A percentile compares a stretch with the other conserved stretches of the same genome.
These are phyloP conservation scores for Tulasnella sp. DNA, from an alignment of 768 basidiomycete species.

Conservation along the genomic window DNA sequence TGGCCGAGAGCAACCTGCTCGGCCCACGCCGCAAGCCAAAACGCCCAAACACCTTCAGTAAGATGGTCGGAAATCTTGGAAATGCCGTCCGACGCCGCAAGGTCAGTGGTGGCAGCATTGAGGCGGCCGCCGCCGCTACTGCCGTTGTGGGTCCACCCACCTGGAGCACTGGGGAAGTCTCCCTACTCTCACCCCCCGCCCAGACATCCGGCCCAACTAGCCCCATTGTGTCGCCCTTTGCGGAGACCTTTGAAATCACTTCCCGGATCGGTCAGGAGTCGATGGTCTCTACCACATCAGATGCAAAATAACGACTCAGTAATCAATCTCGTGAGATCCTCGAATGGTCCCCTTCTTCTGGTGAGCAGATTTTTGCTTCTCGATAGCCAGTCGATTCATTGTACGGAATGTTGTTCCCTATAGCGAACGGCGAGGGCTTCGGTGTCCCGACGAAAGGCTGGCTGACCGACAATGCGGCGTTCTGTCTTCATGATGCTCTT, in stretches of 20 bases:
- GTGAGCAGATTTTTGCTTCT: neutral
- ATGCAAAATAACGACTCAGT: too few species aligned
- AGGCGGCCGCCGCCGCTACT: neutral
- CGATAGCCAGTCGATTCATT: too few species aligned
- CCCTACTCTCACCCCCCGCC: neutral
- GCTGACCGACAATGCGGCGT: neutral
- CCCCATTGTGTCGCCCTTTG: neutral
- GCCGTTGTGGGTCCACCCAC: too few species aligned
- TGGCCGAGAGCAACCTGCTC: neutral
- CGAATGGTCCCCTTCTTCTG: too few species aligned
- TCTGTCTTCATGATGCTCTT: neutral
- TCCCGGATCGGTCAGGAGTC: neutral
- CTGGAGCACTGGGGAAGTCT: neutral
- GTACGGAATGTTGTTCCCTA: neutral
- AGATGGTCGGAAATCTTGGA: neutral
- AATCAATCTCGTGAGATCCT: too few species aligned
- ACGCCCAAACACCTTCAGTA: neutral
- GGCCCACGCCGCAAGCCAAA: neutral
- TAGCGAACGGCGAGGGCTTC: neutral
- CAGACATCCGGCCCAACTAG: neutral
- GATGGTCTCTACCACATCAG: too few species aligned
- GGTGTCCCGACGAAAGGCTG: neutral
- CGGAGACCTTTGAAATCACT: neutral
- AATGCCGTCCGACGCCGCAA: neutral
- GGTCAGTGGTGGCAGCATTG: slow-evolving; percentile 2